Percentiles rank a stretch among this genome's conserved stretches.
Conservation (phyloP, 495 filamentous ascomycete genomes). For the Trichocladium uniseriatum region DNA sequence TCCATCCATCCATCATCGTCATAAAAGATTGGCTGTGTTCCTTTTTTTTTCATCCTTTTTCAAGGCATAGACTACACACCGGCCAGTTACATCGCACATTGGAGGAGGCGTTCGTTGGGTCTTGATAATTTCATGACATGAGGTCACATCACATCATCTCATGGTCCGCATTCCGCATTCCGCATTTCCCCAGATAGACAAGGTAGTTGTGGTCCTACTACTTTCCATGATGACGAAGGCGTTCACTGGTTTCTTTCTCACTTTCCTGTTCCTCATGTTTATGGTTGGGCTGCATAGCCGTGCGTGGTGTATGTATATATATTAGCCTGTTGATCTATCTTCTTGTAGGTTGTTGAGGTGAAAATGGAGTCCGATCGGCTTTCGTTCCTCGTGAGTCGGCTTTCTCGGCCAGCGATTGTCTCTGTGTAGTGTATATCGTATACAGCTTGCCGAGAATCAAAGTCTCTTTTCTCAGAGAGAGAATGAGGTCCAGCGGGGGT, state of each 20-base stretch:
- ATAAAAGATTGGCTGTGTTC: constrained; percentile 10
- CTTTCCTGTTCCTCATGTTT: not conserved
- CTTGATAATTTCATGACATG: constrained; percentile 6
- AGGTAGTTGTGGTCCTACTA: not conserved
- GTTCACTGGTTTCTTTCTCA: not conserved
- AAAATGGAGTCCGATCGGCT: too few species aligned
- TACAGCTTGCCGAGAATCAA: too few species aligned
- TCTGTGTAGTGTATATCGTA: too few species aligned
- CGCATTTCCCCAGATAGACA: constrained; percentile 2
- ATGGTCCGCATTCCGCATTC: not conserved
- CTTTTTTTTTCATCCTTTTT: constrained; percentile 5
- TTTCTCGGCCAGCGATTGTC: too few species aligned
- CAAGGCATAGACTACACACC: constrained; percentile 4
- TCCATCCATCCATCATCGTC: not conserved
- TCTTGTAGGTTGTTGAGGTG: too few species aligned
- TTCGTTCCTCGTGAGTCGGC: too few species aligned
- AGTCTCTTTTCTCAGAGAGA: too few species aligned
- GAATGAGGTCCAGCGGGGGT: too few species aligned
- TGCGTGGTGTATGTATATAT: not conserved
- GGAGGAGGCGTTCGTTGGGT: constrained; percentile 12
- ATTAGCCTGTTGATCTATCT: too few species aligned
- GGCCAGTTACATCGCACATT: constrained; percentile 11
- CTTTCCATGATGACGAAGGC: not conserved
- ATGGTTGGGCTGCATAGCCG: not conserved
- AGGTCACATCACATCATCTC: not conserved